Base-by-base conservation (phyloP, 2,329 filamentous ascomycete species). In the Cladophialophora bantiana region DNA sequence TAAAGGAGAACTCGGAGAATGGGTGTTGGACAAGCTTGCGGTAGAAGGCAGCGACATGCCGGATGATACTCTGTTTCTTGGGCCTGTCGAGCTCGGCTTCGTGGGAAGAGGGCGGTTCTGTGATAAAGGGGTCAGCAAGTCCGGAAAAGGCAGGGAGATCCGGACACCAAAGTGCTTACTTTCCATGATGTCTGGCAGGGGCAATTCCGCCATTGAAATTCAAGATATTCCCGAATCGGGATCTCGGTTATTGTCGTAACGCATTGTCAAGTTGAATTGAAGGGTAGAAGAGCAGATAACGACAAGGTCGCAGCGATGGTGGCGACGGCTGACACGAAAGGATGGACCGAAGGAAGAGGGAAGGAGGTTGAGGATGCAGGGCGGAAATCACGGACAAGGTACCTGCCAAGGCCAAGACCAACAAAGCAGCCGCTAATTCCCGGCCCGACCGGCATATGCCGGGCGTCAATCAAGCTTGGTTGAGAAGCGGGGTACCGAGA, bases 1-100 rank as follows among this genome's bases (percentile, higher is more conserved):
- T 79, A 70, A 82, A 82, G 13, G 71, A 73, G 31, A 66, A 20
- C 15, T 45, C 55, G 35, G 55, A 32, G 7, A 63, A 31, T 35
- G n/a, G 13, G 7, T 31, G 35, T 5, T 38, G 59, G 48, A 63
- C 35, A 63, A 32, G 59, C 7, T 18, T 13, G 15, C 38, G 32
- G 42, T 48, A 57, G 40, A 38, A 52, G n/a, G 34, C 45, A 31
- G 9, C 10, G 18, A 42, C 26, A 4, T 45, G 59, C 32, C 18
- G 34, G 13, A 48, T 35, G 26, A 63, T n/a, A 15, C 31, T 66
- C 36, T 20, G 53, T 20, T 7, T 31, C 26, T n/a, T 40, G 55
- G 13, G 32, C 26, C 15, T 35, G 7, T 55, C 62, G 35, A 53
- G 62, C 10, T 20, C 55, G 31, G 56, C 26, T 32, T 34, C 53